These are phyloP conservation scores for Striga asiatica DNA, from an alignment of 257 asterid species.

Conservation along the genomic window DNA sequence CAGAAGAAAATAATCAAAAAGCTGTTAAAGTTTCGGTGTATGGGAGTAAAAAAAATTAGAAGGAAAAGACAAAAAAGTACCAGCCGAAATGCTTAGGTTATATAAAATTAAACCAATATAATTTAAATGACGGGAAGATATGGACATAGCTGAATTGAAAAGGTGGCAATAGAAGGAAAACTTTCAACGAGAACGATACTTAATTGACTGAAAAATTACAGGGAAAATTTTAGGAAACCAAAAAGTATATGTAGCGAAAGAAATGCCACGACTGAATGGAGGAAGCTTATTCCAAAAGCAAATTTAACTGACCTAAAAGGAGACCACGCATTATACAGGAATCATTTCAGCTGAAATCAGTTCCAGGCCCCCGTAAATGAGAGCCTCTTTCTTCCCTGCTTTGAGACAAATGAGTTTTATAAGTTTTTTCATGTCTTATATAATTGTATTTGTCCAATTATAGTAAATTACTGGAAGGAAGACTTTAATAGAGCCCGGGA, in stretches of 20 bases:
- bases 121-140: slow-evolving; percentile 15
- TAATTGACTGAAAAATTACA: slow-evolving; percentile 24
- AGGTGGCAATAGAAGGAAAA: slow-evolving; percentile 24
- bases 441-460: slow-evolving; percentile 43
- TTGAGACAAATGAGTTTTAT: slow-evolving; percentile 72
- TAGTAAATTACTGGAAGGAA: slow-evolving; percentile 53
- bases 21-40: background rate
- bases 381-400: slow-evolving; percentile 96
- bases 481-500: slow-evolving; percentile 35
- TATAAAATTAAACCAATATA: slow-evolving; percentile 7
- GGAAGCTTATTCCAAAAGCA: slow-evolving; percentile 43
- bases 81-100: slow-evolving; percentile 8
- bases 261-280: slow-evolving; percentile 55
- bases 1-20: background rate
- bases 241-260: slow-evolving; percentile 46
- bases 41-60: too few relatives aligned
- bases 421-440: slow-evolving; percentile 48
- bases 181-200: slow-evolving; percentile 22
- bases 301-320: slow-evolving; percentile 77
- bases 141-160: slow-evolving; percentile 23
- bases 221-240: slow-evolving; percentile 28
- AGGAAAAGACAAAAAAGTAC: background rate
- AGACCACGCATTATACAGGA: slow-evolving; percentile 84
- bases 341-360: slow-evolving; percentile 89
- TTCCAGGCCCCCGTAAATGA: slow-evolving; percentile 91